A percentile compares a stretch with the other conserved stretches of the same genome.
phyloP scores from a whole-genome alignment of 2,329 filamentous ascomycete genomes.

The Trichoderma atroviride region DNA sequence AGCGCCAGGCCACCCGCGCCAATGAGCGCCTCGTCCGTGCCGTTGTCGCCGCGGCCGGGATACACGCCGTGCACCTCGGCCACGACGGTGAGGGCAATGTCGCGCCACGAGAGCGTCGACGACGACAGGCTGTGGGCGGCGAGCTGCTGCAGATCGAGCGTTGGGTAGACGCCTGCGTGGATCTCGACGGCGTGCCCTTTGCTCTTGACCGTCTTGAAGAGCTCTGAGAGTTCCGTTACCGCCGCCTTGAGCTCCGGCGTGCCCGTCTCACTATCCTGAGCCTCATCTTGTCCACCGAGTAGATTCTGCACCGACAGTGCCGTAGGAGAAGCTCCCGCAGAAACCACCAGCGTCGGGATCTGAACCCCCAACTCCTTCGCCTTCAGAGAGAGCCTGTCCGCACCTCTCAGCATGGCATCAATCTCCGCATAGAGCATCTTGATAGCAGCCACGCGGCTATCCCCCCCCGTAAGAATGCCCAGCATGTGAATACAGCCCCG shows the following conservation, averaged over 20 bases:
- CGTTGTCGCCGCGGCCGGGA: conserved; percentile 53
- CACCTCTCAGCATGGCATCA: conserved; percentile 34
- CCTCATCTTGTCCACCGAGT: conserved; percentile 23
- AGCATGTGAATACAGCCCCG: conserved; percentile 73
- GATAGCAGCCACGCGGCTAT: conserved; percentile 38
- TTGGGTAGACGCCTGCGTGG: conserved; percentile 76
- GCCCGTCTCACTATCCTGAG: conserved; percentile 17
- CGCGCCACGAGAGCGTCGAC: conserved; percentile 50
- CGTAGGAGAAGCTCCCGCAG: conserved; percentile 77
- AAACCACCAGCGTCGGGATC: conserved; percentile 48
- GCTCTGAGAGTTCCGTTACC: conserved; percentile 28
- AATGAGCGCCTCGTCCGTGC: conserved; percentile 65
- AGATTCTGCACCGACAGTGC: conserved; percentile 44
- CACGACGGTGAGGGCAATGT: conserved; percentile 69
- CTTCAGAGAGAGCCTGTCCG: conserved; percentile 30
- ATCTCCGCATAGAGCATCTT: conserved; percentile 39
- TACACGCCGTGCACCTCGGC: conserved; percentile 73
- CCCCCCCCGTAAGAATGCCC: conserved; percentile 66
- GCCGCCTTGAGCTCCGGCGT: conserved; percentile 30
- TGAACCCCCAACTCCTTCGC: conserved; percentile 29
- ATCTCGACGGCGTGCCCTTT: conserved; percentile 61
- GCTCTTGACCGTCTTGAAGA: conserved; percentile 37
- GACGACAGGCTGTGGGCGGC: conserved; percentile 64
- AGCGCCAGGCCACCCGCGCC: conserved; percentile 70
- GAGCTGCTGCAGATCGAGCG: conserved; percentile 78